Conservation (phyloP, 192 early-diverging fungal species). For the Coemansia sp. region DNA sequence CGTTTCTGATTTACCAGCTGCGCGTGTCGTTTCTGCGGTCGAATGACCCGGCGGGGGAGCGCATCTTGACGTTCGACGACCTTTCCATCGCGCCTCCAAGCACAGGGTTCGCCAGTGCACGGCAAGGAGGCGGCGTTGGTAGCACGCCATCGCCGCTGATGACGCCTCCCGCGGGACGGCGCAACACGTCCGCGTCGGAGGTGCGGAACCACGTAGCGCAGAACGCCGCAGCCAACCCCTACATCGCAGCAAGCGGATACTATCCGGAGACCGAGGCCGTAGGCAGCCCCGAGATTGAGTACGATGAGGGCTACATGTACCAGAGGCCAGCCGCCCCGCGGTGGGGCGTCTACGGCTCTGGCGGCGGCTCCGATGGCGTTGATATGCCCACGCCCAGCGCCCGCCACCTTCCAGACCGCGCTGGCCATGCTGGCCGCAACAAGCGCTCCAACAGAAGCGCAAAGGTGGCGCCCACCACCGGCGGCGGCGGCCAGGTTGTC, state of each 20-base stretch:
- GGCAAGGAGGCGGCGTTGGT: constrained; percentile 27
- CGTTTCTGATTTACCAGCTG: constrained; percentile 75
- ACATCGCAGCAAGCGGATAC: constrained; percentile 51
- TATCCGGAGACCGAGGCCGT: constrained; percentile 49
- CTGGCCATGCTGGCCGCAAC: constrained; percentile 13
- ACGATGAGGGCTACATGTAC: constrained; percentile 35
- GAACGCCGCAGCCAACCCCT: constrained; percentile 48
- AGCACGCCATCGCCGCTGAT: constrained; percentile 26
- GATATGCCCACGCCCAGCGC: constrained; percentile 22
- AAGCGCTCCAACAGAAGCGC: constrained; percentile 42
- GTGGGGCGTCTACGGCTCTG: constrained; percentile 10
- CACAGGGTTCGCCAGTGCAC: constrained; percentile 5
- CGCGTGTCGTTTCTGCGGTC: constrained; percentile 74
- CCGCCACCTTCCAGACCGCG: constrained; percentile 17
- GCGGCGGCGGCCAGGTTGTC: constrained; percentile 46
- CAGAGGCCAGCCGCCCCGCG: constrained; percentile 23
- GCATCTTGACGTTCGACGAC: constrained; percentile 70
- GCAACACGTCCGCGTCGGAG: constrained; percentile 50
- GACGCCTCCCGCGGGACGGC: constrained; percentile 20
- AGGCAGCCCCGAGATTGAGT: constrained; percentile 37
- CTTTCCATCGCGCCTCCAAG: constrained; percentile 23
- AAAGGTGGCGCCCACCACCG: constrained; percentile 39
- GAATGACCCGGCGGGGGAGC: constrained; percentile 71
- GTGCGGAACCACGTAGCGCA: constrained; percentile 46
- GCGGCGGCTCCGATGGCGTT: constrained; percentile 1